phyloP scores from a whole-genome alignment of 805 yeast genomes.

The Zygotorulaspora danielsina region DNA sequence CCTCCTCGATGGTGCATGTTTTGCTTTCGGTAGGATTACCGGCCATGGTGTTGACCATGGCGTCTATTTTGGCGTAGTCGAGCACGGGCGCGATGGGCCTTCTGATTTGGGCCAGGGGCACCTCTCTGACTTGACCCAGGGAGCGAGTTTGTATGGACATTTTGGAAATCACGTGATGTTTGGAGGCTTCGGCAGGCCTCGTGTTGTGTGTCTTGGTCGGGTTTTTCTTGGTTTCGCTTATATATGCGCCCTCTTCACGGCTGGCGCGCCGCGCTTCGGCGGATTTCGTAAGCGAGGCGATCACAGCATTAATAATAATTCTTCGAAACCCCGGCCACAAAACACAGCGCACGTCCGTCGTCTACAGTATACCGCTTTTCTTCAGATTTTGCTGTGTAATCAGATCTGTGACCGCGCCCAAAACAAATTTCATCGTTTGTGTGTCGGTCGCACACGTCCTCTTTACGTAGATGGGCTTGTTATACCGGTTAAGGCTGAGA shows the following conservation, averaged over 20 bases:
- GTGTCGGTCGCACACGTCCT: slow-evolving; percentile 96
- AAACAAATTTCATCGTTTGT: slow-evolving; percentile 79
- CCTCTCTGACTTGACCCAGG: slow-evolving; percentile 47
- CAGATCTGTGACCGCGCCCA: slow-evolving; percentile 90
- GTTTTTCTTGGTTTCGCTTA: slow-evolving; percentile 2
- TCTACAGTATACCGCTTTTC: slow-evolving; percentile 69
- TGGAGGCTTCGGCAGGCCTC: slow-evolving; percentile 5
- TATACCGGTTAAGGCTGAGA: slow-evolving; percentile 54
- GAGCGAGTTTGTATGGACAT: slow-evolving; percentile 71
- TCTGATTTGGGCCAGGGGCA: slow-evolving; percentile 64
- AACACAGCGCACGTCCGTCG: slow-evolving; percentile 2
- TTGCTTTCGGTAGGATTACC: slow-evolving; percentile 62
- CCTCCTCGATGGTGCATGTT: slow-evolving; percentile 48
- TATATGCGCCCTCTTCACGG: slow-evolving; percentile 3
- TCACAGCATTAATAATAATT: slow-evolving; percentile 1
- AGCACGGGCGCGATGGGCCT: slow-evolving; percentile 86
- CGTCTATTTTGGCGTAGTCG: slow-evolving; percentile 65
- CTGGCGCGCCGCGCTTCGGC: slow-evolving; percentile 4
- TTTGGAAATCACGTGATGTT: too few relatives aligned
- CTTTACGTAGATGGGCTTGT: slow-evolving; percentile 81
- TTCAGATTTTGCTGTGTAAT: slow-evolving; percentile 77
- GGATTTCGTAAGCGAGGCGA: not conserved
- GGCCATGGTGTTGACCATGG: slow-evolving; percentile 69
- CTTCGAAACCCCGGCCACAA: too few relatives aligned
- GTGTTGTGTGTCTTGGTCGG: not conserved